Evolutionary conservation across 306 rosid genomes (phyloP).

Genomic region (Canavalia ensiformis): DNA sequence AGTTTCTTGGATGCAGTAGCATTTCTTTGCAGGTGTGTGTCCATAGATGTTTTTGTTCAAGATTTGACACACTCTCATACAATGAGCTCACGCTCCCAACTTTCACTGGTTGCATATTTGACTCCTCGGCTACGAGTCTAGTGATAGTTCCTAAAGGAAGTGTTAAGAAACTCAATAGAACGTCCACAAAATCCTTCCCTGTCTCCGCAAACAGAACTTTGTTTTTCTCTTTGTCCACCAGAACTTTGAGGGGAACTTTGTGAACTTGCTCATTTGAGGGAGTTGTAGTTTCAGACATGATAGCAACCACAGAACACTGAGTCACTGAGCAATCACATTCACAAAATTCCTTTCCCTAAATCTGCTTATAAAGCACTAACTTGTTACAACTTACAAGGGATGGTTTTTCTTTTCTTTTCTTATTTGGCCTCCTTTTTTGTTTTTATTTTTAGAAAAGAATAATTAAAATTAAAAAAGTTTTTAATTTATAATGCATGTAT

Average conservation of each 20-base stretch:
- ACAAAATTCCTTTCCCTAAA: no score
- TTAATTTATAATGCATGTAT: no score
- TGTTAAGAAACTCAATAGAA: conserved; percentile 38
- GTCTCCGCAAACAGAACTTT: conserved; percentile 46
- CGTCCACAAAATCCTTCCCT: conserved; percentile 40
- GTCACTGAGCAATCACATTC: no score
- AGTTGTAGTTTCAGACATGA: neutral
- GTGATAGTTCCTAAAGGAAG: conserved; percentile 40
- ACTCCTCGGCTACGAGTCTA: neutral
- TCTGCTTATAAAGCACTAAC: no score
- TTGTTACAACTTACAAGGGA: no score
- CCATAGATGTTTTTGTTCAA: neutral
- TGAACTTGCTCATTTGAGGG: neutral
- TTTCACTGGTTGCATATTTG: neutral
- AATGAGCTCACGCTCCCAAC: conserved; percentile 22
- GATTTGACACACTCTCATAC: conserved; percentile 18
- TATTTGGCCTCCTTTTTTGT: no score
- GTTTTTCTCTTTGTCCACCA: neutral
- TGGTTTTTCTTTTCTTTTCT: no score
- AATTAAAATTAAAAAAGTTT: no score
- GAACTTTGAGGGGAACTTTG: conserved; percentile 12
- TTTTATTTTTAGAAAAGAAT: no score
- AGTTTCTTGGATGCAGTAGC: conserved; percentile 24
- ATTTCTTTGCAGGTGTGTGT: neutral
- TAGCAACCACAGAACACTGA: no score